phyloP scores from a whole-genome alignment of 768 basidiomycete species.

The Boletus bicolor region DNA sequence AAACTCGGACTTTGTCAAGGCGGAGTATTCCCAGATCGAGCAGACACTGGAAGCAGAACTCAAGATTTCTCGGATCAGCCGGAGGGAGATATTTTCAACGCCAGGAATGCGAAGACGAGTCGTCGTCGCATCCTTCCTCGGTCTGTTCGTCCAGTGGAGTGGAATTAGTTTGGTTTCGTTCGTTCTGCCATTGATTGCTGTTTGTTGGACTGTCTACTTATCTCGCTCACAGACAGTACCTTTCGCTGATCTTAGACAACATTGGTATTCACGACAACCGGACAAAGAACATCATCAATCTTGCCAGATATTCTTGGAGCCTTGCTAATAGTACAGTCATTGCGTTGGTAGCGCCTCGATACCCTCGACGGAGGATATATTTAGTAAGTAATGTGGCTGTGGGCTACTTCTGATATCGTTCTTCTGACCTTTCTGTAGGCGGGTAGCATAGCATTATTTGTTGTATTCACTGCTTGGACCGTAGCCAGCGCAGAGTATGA shows the following conservation, averaged over 20 bases:
- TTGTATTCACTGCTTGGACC: constrained; percentile 17
- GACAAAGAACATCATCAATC: constrained; percentile 14
- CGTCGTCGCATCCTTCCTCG: constrained; percentile 8
- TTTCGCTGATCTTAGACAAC: constrained; percentile 11
- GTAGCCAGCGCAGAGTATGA: constrained; percentile 20
- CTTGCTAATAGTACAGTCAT: background rate
- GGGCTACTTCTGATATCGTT: background rate
- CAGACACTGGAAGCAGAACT: constrained; percentile 41
- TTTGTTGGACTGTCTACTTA: too few relatives aligned
- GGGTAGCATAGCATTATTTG: constrained; percentile 15
- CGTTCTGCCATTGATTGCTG: background rate
- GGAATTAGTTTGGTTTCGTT: constrained; percentile 13
- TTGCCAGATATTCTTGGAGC: constrained; percentile 6
- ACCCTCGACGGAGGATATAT: constrained; percentile 9
- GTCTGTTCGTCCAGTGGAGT: constrained; percentile 8
- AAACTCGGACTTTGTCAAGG: constrained; percentile 50
- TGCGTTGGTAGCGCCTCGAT: constrained; percentile 4
- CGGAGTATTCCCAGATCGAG: constrained; percentile 56
- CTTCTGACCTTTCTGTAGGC: constrained; percentile 1
- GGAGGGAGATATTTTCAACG: background rate
- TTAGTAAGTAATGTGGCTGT: background rate
- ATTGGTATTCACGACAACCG: constrained; percentile 16
- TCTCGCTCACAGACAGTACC: constrained; percentile 1
- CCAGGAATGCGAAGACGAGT: constrained; percentile 19
- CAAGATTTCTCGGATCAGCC: background rate